A percentile compares a stretch with the other conserved stretches of the same genome.
Evolutionary conservation across 2,329 filamentous ascomycete species (phyloP).

Genomic region (Penicillium sp.): DNA sequence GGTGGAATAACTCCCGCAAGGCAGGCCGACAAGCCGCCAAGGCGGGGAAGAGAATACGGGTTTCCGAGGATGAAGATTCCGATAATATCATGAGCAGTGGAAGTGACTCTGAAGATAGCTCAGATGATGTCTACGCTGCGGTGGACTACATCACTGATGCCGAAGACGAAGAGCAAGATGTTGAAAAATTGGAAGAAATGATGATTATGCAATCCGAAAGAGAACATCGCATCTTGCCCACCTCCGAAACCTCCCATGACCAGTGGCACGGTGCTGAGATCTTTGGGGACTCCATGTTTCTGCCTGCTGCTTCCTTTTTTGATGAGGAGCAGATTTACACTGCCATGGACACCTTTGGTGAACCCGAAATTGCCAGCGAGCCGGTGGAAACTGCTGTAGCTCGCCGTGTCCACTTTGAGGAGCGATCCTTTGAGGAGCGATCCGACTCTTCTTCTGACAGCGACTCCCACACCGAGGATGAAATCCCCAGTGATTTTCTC

Average conservation of each 20-base stretch:
- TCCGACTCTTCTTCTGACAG: conserved; percentile 65
- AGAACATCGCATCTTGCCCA: conserved; percentile 30
- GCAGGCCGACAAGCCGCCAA: conserved; percentile 38
- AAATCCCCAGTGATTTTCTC: conserved; percentile 77
- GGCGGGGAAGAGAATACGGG: conserved; percentile 32
- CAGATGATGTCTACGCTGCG: conserved; percentile 70
- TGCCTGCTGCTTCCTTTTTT: conserved; percentile 43
- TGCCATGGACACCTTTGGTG: conserved; percentile 39
- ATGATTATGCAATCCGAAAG: conserved; percentile 59
- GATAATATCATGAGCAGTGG: conserved; percentile 31
- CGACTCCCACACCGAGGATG: conserved; percentile 50
- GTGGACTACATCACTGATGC: conserved; percentile 79
- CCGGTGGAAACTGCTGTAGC: conserved; percentile 45
- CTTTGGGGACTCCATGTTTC: conserved; percentile 43
- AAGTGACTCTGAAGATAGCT: conserved; percentile 42
- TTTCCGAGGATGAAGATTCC: conserved; percentile 35
- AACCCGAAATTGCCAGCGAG: conserved; percentile 38
- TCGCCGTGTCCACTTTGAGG: conserved; percentile 70
- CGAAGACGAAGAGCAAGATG: conserved; percentile 76
- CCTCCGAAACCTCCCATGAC: conserved; percentile 22
- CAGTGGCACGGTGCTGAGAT: conserved; percentile 57
- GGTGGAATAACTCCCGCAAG: conserved; percentile 38
- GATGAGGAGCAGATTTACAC: conserved; percentile 45
- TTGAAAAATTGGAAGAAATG: conserved; percentile 75
- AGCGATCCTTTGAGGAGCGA: conserved; percentile 62